Evolutionary conservation across 495 filamentous ascomycete genomes (phyloP).

Genomic region (Pyrenopolyporus hunteri): DNA sequence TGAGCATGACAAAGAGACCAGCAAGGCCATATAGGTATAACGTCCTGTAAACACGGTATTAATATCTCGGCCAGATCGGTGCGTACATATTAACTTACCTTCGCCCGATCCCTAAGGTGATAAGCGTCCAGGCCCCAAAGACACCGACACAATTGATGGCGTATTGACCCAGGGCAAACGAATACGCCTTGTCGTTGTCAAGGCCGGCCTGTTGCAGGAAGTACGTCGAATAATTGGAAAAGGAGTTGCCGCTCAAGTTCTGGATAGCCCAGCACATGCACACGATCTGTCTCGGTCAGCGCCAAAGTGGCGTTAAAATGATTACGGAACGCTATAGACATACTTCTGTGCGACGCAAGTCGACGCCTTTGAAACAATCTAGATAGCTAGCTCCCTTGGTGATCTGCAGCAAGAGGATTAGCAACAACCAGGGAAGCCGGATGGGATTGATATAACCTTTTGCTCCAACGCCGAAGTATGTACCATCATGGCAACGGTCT

Average conservation of each 20-base stretch:
- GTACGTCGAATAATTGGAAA: conserved; percentile 80
- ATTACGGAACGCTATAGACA: neutral
- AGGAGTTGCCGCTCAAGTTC: conserved; percentile 77
- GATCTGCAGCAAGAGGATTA: conserved; percentile 45
- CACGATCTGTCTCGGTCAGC: conserved; percentile 56
- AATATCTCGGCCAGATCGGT: conserved; percentile 6
- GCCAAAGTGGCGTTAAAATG: neutral
- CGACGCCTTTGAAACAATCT: conserved; percentile 78
- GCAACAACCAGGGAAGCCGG: neutral
- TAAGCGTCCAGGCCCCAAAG: conserved; percentile 76
- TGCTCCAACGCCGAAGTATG: conserved; percentile 78
- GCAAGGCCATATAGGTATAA: conserved; percentile 74
- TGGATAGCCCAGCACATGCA: conserved; percentile 86
- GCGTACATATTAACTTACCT: conserved; percentile 43
- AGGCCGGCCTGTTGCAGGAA: conserved; percentile 79
- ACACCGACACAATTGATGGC: conserved; percentile 76
- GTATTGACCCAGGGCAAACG: conserved; percentile 76
- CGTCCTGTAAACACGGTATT: conserved; percentile 39
- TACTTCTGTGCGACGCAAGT: conserved; percentile 73
- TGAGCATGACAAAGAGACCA: conserved; percentile 67
- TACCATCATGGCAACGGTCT: conserved; percentile 85
- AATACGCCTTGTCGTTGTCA: conserved; percentile 61
- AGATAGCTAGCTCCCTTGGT: conserved; percentile 70
- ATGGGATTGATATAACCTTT: conserved; percentile 44
- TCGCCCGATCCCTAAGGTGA: conserved; percentile 71